Conservation (phyloP, 306 rosid species). For the Prunus mira region DNA sequence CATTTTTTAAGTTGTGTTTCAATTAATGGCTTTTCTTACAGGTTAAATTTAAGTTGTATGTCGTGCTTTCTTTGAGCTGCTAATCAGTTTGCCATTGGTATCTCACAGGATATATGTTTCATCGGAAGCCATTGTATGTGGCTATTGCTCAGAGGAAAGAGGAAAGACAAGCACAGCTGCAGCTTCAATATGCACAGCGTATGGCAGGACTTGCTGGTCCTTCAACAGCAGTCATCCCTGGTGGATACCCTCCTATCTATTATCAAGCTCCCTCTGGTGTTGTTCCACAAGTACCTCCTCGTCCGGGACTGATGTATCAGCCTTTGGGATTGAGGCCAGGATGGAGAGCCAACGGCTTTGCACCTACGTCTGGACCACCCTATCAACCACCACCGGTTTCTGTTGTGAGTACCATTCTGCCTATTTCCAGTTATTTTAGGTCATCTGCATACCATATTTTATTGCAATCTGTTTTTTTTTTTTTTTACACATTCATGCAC, state of each 20-base stretch:
- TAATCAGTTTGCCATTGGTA: slow-evolving; percentile 4
- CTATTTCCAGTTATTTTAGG: background rate
- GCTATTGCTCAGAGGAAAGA: slow-evolving; percentile 88
- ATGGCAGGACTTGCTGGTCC: slow-evolving; percentile 51
- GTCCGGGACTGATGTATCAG: slow-evolving; percentile 57
- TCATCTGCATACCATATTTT: background rate
- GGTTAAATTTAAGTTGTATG: too few species aligned
- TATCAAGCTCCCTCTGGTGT: slow-evolving; percentile 56
- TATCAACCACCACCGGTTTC: slow-evolving; percentile 54
- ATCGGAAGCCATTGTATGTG: slow-evolving; percentile 76
- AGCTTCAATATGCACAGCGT: slow-evolving; percentile 61
- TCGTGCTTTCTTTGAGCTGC: background rate
- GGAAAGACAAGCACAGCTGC: slow-evolving; percentile 74
- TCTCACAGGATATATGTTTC: slow-evolving; percentile 70
- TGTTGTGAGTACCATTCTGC: slow-evolving; percentile 46
- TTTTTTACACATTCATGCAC: background rate
- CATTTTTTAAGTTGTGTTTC: background rate
- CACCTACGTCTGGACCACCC: slow-evolving; percentile 53
- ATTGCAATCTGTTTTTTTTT: background rate
- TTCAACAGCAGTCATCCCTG: slow-evolving; percentile 55
- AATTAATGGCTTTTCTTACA: background rate
- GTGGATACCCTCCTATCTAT: slow-evolving; percentile 72
- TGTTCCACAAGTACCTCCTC: slow-evolving; percentile 56
- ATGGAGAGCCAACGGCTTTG: slow-evolving; percentile 62
- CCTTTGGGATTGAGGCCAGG: slow-evolving; percentile 61